A percentile compares a stretch with the other conserved stretches of the same genome.
These are phyloP conservation scores for Ceratobasidium sp. DNA, from an alignment of 1,284 basidiomycete species.

Conservation along the genomic window DNA sequence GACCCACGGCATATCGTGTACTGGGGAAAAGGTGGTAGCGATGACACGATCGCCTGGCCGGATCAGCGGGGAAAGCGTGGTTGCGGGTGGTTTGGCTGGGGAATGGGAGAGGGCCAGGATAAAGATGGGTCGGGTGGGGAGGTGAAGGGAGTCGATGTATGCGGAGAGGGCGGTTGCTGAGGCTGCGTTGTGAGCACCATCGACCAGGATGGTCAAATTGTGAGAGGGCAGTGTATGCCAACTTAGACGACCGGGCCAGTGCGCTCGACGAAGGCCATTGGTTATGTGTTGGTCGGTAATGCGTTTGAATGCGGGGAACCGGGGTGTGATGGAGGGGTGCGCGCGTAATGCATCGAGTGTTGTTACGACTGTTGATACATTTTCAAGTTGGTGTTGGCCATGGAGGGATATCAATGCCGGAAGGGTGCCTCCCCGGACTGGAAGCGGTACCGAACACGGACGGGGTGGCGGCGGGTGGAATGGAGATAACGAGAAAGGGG, in stretches of 20 bases:
- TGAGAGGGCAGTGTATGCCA: constrained; percentile 51
- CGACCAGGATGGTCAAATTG: constrained; percentile 66
- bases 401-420: constrained; percentile 60
- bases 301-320: constrained; percentile 33
- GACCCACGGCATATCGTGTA: constrained; percentile 93
- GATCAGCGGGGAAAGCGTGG: constrained; percentile 73
- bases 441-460: constrained; percentile 51
- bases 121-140: constrained; percentile 56
- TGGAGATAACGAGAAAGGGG: constrained; percentile 49
- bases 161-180: constrained; percentile 73
- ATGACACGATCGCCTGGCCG: constrained; percentile 57
- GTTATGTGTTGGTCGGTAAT: constrained; percentile 60
- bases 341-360: constrained; percentile 68
- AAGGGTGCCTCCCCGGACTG: constrained; percentile 40
- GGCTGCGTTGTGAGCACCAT: constrained; percentile 95
- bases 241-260: constrained; percentile 87
- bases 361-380: constrained; percentile 73
- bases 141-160: constrained; percentile 66
- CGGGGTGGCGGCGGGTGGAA: constrained; percentile 55
- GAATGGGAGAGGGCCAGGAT: constrained; percentile 81
- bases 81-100: constrained; percentile 75
- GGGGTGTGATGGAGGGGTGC: not conserved
- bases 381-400: constrained; percentile 83
- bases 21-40: constrained; percentile 63
- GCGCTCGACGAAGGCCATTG: constrained; percentile 63